Base-by-base conservation (phyloP, 495 filamentous ascomycete species). In the Schizothecium vesticola region DNA sequence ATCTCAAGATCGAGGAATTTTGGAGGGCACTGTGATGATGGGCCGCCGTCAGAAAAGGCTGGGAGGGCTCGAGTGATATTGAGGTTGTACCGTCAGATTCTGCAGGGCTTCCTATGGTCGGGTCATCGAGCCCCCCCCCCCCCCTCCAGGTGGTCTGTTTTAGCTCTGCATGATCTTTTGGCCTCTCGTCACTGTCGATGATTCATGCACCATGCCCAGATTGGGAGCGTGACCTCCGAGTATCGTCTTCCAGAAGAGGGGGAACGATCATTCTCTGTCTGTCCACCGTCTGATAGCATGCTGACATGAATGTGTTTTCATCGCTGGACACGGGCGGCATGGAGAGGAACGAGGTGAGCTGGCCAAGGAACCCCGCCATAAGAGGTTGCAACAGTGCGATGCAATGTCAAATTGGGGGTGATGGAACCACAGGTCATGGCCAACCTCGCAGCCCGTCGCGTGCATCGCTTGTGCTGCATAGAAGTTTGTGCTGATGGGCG, bases 61-160 rank as follows among this genome's bases (percentile, higher is more conserved):
- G 43, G 19, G 43, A 8, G 19, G 43, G 16, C 36, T 33, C 31
- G 31, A 33, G 36, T 0, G 16, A 51, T n/a, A 51, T n/a, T 51
- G 43, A 51, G 6, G 19, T n/a, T n/a, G 43, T n/a, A 51, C 16
- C 19, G n/a, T 51, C 43, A 9, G 19, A 51, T n/a, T 51, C 43
- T 9, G 2, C 6, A n/a, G 16, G 43, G 19, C 7, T 19, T 9
- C 6, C 43, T 9, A 6, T n/a, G 43, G 43, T n/a, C 19, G 1
- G 56, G 24, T 57, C 62, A 59, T 59, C 56, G 21, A 25, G 3
- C 4, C 55, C 66, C 55, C 51, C 55, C 51, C 61, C 43, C 43
- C 43, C 9, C 31, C 10, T 33, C 43, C 43, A 51, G 43, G 43
- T 51, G 43, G 65, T 59, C 69, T 57, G 73, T 77, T 73, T 77